Base-by-base conservation (phyloP, 495 filamentous ascomycete genomes). In the Talaromyces borbonicus region DNA sequence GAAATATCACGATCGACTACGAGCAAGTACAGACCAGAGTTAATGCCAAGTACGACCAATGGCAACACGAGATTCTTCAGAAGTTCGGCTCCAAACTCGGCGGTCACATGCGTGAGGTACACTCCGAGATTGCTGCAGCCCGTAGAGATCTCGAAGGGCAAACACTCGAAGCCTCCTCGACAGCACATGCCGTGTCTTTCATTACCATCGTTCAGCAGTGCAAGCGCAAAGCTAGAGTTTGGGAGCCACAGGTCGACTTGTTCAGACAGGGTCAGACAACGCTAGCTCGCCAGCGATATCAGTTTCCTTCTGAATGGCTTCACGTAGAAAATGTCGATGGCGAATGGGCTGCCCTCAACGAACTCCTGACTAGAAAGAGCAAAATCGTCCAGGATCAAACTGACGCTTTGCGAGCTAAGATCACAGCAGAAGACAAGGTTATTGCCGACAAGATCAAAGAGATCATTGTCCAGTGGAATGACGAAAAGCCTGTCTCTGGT, bases 21-120 rank as follows among this genome's bases (percentile, higher is more conserved):
- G 92, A 95, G 53, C 92, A 99, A 64, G 92, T 99, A 0, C 93
- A 97, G 58, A 87, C 87, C 25, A 95, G 90, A 61, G 90, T 99
- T 59, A 96, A 95, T 59, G 85, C 87, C 46, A 97, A 96, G 56
- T 99, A 99, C 56, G 93, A 99, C 59, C 93, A 97, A 63, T 99
- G 92, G 92, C 92, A 99, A 56, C 89, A 95, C 52, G 92, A 99
- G 46, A 94, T 99, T 32, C 69, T 95, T 15, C 72, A 82, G 27
- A 93, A 93, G 57, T 99, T 99, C 62, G 93, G 88, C 30, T 72
- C 73, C 19, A 84, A 88, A 36, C 81, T 96, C 43, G 88, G 89
- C n/a, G 84, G 79, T 46, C 82, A 87, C 31, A 89, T 96, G 80
- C 73, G 84, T 44, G 90, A 97, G 54, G 80, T 94, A 2, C 83